Base-by-base conservation (phyloP, 768 basidiomycete species). In the Phlegmacium glaucopus region DNA sequence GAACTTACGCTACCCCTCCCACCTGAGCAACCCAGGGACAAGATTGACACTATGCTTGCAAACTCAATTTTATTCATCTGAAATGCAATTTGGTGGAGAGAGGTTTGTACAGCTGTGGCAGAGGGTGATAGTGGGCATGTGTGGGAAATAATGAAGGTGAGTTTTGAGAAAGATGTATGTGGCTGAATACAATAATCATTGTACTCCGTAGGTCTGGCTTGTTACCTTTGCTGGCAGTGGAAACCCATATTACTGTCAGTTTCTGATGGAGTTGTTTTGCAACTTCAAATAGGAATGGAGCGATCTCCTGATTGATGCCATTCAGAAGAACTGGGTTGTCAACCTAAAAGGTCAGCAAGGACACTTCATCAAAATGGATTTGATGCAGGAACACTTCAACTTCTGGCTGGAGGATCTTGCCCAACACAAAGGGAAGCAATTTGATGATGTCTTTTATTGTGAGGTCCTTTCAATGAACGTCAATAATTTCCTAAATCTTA, bases 321-420 rank as follows among this genome's bases (percentile, higher is more conserved):
- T 64, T 37, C 22, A 65, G 18, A 50, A 45, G 26, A 64, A 63
- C 42, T 66, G 64, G 64, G 52, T 68, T 7, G 62, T 66, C 28
- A 63, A 63, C 29, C 40, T 56, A 16, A 56, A 53, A 29, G 62
- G 63, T 10, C 27, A 52, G 9, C 39, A 53, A 1, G 54, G 54
- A 1, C 40, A 39, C 3, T 67, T 60, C 49, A 55, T 59, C 28
- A 59, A 67, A 41, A 45, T 59, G 34, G 64, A 67, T 32, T 47
- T 67, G n/a, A 28, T 67, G 46, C 64, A 67, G 45, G 62, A 65
- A 43, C 56, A 62, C 34, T 49, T 49, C 28, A 67, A 63, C 42
- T 62, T 64, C 44, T 64, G 61, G 58, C 47, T 61, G 10, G 53
- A 61, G 50, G 57, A 61, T 39, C 47, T 51, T n/a, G 59, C 48